phyloP scores from a whole-genome alignment of 306 rosid species.

The Trifolium fragiferum region DNA sequence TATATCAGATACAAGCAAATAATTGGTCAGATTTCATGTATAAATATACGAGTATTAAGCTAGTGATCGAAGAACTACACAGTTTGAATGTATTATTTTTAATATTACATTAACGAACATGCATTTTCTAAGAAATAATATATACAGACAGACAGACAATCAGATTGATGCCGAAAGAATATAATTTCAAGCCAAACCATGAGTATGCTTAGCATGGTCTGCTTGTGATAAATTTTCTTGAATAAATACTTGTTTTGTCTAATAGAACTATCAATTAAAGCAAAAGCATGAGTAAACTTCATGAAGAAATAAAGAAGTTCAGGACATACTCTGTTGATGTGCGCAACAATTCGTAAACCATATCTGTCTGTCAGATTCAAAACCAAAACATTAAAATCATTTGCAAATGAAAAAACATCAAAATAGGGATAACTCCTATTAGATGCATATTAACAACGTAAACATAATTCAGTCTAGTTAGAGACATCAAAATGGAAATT shows the following conservation, averaged over 20 bases:
- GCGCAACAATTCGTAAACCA: constrained; percentile 96
- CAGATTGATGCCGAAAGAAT: background rate
- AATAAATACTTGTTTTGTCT: constrained; percentile 20
- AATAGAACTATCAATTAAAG: constrained; percentile 30
- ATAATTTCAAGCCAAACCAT: constrained; percentile 18
- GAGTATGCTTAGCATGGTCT: constrained; percentile 16
- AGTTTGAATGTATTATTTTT: background rate
- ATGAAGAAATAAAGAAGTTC: constrained; percentile 23
- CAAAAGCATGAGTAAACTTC: background rate
- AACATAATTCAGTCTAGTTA: constrained; percentile 21
- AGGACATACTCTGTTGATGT: constrained; percentile 90
- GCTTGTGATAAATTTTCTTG: constrained; percentile 15
- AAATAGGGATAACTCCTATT: constrained; percentile 13
- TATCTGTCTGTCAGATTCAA: constrained; percentile 79
- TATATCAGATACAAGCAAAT: constrained; percentile 45
- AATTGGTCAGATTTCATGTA: constrained; percentile 29
- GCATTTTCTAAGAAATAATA: constrained; percentile 2
- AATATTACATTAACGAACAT: constrained; percentile 14
- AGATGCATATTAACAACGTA: constrained; percentile 20
- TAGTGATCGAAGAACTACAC: background rate
- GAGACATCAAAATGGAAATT: constrained; percentile 11
- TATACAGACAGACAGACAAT: background rate
- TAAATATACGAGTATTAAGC: constrained; percentile 7
- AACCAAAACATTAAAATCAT: constrained; percentile 41
- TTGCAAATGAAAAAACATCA: constrained; percentile 32